These are phyloP conservation scores for Pelargonium citronellum DNA, from an alignment of 441 rosid species.

Conservation along the genomic window DNA sequence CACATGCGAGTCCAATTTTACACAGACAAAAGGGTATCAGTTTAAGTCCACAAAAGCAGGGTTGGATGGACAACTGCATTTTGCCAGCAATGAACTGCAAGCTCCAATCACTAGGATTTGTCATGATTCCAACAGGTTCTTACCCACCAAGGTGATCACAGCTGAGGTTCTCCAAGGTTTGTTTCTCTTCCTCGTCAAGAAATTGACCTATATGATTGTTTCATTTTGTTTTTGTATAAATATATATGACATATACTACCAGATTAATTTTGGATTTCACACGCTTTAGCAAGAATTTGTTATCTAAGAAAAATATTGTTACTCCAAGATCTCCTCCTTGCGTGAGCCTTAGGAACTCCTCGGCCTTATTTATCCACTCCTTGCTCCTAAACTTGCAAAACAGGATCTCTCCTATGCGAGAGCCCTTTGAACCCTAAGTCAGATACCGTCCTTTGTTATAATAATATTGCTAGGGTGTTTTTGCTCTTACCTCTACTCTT, in stretches of 20 bases:
- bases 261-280: neutral
- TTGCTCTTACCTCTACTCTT: too few species aligned
- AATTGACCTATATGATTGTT: neutral
- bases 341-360: too few species aligned
- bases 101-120: conserved; percentile 25
- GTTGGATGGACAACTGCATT: conserved; percentile 34
- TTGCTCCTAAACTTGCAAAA: too few species aligned
- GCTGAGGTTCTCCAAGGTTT: conserved; percentile 49
- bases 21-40: conserved; percentile 39
- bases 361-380: too few species aligned
- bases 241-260: neutral
- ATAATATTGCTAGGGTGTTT: too few species aligned
- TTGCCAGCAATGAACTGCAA: conserved; percentile 30
- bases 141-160: conserved; percentile 29
- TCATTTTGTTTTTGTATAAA: neutral
- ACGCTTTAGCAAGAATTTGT: neutral
- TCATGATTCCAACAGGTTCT: conserved; percentile 40
- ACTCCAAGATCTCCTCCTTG: too few species aligned
- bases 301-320: neutral
- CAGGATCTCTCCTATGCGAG: too few species aligned
- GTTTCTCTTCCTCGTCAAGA: conserved; percentile 16
- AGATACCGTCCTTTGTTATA: too few species aligned
- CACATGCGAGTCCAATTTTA: conserved; percentile 37
- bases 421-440: too few species aligned
- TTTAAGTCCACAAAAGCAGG: conserved; percentile 39